A percentile compares a stretch with the other conserved stretches of the same genome.
These are phyloP conservation scores for Lithohypha guttulata DNA, from an alignment of 2,329 filamentous ascomycete species.

Conservation along the genomic window DNA sequence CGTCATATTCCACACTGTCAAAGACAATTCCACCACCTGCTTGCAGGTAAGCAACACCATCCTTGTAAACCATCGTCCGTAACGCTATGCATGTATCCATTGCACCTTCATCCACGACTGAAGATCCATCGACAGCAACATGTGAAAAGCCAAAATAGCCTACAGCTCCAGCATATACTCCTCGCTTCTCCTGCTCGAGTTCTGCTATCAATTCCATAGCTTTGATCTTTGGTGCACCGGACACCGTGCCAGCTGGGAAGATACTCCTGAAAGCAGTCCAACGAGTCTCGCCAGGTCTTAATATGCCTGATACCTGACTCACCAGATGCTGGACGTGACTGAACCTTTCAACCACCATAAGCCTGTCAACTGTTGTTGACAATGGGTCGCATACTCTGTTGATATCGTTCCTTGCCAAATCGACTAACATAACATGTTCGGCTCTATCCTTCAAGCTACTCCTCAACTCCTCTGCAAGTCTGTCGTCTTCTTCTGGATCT, in stretches of 20 bases:
- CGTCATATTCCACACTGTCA: conserved; percentile 80
- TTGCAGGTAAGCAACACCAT: conserved; percentile 84
- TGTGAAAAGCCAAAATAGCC: conserved; percentile 89
- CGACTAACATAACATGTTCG: conserved; percentile 96
- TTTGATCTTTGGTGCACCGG: conserved; percentile 85
- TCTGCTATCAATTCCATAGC: conserved; percentile 97
- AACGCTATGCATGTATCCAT: conserved; percentile 84
- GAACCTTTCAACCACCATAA: conserved; percentile 93
- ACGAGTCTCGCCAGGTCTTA: conserved; percentile 70
- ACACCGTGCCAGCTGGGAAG: conserved; percentile 93
- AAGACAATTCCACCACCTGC: conserved; percentile 81
- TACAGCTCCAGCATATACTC: conserved; percentile 89
- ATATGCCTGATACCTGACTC: conserved; percentile 85
- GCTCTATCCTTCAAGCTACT: conserved; percentile 81
- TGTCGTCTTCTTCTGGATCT: conserved; percentile 69
- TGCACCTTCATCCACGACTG: conserved; percentile 56
- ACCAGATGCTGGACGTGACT: conserved; percentile 96
- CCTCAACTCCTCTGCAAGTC: conserved; percentile 64
- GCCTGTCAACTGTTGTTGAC: conserved; percentile 77
- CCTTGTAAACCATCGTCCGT: conserved; percentile 89
- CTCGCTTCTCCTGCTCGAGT: conserved; percentile 84
- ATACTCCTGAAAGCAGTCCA: conserved; percentile 96
- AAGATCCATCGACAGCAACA: conserved; percentile 51
- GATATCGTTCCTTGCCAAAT: conserved; percentile 90
- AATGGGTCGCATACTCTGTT: conserved; percentile 89